Conservation (phyloP, 345 rosid species). For the Citrus hindsii region DNA sequence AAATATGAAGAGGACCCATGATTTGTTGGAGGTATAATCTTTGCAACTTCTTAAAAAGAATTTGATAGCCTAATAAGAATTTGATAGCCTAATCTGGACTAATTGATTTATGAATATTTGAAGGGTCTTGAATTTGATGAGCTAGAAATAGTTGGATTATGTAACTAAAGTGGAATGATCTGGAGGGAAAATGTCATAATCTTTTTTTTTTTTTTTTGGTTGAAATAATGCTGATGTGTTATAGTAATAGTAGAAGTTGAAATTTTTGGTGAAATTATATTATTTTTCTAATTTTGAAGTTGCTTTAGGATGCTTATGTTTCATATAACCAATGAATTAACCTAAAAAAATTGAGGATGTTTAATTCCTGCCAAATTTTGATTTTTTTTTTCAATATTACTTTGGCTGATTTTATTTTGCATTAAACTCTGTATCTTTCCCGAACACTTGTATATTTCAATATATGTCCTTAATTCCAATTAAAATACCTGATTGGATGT, state of each 20-base stretch:
- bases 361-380: background rate
- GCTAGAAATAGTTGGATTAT: background rate
- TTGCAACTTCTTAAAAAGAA: background rate
- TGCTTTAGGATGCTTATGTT: background rate
- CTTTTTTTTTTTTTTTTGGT: background rate
- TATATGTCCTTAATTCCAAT: background rate
- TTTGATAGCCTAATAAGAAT: too few species aligned
- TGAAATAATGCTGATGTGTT: background rate
- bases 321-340: background rate
- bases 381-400: background rate
- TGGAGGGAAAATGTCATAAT: background rate
- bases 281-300: background rate
- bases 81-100: background rate
- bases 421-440: background rate
- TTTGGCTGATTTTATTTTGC: background rate
- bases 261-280: background rate
- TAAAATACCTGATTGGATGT: background rate
- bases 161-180: background rate
- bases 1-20: slow-evolving; percentile 98
- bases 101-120: background rate
- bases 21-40: slow-evolving; percentile 70
- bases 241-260: background rate
- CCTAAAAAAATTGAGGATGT: background rate
- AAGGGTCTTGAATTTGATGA: background rate
- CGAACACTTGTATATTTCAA: background rate